Evolutionary conservation across 2,329 filamentous ascomycete species (phyloP).

Genomic region (Huntiella omanensis): DNA sequence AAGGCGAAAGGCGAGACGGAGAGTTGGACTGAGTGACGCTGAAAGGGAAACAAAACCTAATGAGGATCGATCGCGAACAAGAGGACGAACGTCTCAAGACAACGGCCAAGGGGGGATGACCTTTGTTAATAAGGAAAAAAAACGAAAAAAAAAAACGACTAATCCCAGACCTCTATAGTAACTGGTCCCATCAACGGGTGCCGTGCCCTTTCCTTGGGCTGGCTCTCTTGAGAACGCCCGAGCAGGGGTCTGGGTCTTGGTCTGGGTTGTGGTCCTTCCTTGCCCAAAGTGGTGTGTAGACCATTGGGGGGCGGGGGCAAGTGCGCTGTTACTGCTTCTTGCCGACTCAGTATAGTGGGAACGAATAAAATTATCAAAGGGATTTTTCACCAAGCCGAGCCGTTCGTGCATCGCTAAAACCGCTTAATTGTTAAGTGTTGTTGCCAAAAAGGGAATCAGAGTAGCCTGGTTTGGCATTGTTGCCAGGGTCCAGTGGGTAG

Average conservation of each 20-base stretch:
- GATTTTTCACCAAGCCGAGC: not conserved
- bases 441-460: too few relatives aligned
- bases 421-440: too few relatives aligned
- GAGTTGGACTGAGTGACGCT: conserved; percentile 5
- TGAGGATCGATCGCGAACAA: conserved; percentile 10
- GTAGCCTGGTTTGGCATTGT: too few relatives aligned
- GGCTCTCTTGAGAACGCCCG: too few relatives aligned
- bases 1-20: conserved; percentile 2
- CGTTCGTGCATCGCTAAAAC: too few relatives aligned
- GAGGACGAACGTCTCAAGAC: conserved; percentile 1
- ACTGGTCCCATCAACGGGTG: not conserved
- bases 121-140: conserved; percentile 10
- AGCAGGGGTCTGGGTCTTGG: too few relatives aligned
- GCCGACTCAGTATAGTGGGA: too few relatives aligned
- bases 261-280: too few relatives aligned
- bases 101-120: conserved; percentile 4
- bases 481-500: conserved; percentile 2
- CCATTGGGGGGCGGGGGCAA: too few relatives aligned
- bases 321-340: too few relatives aligned
- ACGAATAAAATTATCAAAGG: conserved; percentile 9
- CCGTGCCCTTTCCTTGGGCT: too few relatives aligned
- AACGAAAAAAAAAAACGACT: not conserved
- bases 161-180: not conserved
- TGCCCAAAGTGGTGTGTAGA: too few relatives aligned
- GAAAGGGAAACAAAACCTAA: conserved; percentile 4